Base-by-base conservation (phyloP, 306 rosid species). In the Gynostemma pentaphyllum region DNA sequence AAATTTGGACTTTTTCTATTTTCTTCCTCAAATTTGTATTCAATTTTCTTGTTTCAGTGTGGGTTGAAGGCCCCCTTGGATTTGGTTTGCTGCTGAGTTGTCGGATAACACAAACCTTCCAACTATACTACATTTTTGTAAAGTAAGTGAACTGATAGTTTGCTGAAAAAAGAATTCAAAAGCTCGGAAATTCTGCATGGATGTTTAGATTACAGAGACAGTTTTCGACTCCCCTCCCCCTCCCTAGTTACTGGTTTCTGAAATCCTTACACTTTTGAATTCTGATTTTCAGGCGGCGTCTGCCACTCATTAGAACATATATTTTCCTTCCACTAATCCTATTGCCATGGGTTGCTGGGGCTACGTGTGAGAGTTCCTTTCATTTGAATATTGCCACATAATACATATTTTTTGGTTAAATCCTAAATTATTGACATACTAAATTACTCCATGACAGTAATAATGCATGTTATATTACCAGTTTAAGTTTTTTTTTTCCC, bases 11-110 rank as follows among this genome's bases (percentile, higher is more conserved):
- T 45, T 23, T 23, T 34, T 49, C 24, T 22, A 30, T 36, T 37
- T 76, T 45, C 36, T 23, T 32, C 52, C 50, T 65, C 40, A 45
- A 73, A 56, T 61, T 5, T 56, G 15, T 51, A 22, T 61, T 45
- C 15, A 45, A 4, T 37, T 45, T 8, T 68, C 79, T 73, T 78
- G 72, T 64, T 81, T 55, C 88, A 94, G 97, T 81, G 70, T 94
- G 99, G 99, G 67, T 75, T 75, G 95, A 88, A 81, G 99, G 94
- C 55, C 95, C 95, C 15, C 74, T 94, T 18, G 99, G 97, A 37
- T 86, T 86, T 66, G 99, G 99, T 73, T 84, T 94, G 82, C 77
- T 94, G 69, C 74, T 94, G 69, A 82, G 90, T 70, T 82, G 90
- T 51, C 94, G 99, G 57, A 83, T 84, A 72, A 71, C 90, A 10